Conservation (phyloP, 352 stramenopile genomes). For the Pythium insidiosum region DNA sequence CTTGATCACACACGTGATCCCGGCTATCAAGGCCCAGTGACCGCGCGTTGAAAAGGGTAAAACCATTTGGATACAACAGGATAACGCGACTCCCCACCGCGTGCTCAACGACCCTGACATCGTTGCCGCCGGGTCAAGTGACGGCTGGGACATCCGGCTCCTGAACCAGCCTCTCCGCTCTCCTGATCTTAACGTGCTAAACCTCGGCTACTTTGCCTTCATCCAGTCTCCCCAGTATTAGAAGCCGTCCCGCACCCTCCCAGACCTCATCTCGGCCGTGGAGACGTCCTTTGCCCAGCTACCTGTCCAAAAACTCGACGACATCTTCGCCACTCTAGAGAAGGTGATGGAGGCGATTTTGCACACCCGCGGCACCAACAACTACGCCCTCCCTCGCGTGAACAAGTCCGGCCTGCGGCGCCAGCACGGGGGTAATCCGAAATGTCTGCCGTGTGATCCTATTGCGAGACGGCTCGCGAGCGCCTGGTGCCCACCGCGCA, state of each 20-base stretch:
- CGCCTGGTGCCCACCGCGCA: too few relatives aligned
- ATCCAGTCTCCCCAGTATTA: slow-evolving; percentile 15
- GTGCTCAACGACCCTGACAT: slow-evolving; percentile 12
- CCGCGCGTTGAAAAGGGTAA: slow-evolving; percentile 1
- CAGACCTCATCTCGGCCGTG: slow-evolving; percentile 1
- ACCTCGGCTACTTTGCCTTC: slow-evolving; percentile 17
- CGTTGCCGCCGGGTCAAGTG: too few relatives aligned
- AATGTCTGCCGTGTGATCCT: too few relatives aligned
- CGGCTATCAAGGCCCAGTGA: slow-evolving; percentile 14
- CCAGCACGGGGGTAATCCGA: too few relatives aligned
- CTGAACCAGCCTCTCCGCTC: slow-evolving; percentile 15
- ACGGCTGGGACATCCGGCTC: slow-evolving; percentile 20
- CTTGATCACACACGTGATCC: slow-evolving; percentile 13
- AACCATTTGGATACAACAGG: slow-evolving; percentile 18
- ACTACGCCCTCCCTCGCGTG: slow-evolving; percentile 5
- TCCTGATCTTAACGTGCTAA: slow-evolving; percentile 18
- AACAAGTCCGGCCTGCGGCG: too few relatives aligned
- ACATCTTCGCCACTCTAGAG: slow-evolving; percentile 9
- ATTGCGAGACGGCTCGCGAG: too few relatives aligned
- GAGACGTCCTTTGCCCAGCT: not conserved
- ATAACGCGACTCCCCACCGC: slow-evolving; percentile 19
- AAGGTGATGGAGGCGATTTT: slow-evolving; percentile 6
- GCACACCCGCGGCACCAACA: slow-evolving; percentile 1
- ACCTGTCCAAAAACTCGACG: too few relatives aligned
- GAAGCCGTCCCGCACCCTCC: not conserved